Percentiles rank a stretch among this genome's conserved stretches.
Evolutionary conservation across 106 monocot species (phyloP).

Genomic region (Apostasia shenzhenica): DNA sequence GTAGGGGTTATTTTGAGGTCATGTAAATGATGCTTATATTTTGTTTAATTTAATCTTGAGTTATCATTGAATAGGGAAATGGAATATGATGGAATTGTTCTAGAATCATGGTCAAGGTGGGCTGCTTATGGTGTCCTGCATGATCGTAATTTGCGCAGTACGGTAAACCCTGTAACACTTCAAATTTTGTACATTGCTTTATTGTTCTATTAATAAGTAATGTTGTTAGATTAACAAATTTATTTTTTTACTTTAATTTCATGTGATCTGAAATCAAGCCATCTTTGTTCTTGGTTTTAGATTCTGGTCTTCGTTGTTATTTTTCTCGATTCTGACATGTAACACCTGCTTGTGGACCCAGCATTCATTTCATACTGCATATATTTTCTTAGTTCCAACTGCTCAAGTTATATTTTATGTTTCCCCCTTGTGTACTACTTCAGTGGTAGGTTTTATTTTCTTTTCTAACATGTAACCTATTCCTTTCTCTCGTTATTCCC

Average conservation of each 20-base stretch:
- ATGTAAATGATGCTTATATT: not conserved
- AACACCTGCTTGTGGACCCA: too few relatives aligned
- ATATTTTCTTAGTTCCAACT: too few relatives aligned
- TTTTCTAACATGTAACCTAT: too few relatives aligned
- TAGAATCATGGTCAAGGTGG: constrained; percentile 98
- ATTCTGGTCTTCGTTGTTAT: not conserved
- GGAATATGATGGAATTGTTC: constrained; percentile 96
- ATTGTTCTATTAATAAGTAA: not conserved
- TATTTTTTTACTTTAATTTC: not conserved
- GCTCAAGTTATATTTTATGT: too few relatives aligned
- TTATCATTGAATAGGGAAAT: constrained; percentile 63
- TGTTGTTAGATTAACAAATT: not conserved
- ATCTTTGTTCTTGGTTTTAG: not conserved
- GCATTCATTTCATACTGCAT: too few relatives aligned
- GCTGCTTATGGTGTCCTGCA: constrained; percentile 65
- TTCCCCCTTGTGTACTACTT: too few relatives aligned
- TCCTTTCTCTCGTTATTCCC: too few relatives aligned
- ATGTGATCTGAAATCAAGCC: too few relatives aligned
- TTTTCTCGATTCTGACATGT: too few relatives aligned
- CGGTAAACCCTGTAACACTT: constrained; percentile 29
- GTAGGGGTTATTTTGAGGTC: constrained; percentile 26
- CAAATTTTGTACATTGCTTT: too few relatives aligned
- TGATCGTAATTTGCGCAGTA: constrained; percentile 52
- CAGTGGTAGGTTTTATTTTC: too few relatives aligned
- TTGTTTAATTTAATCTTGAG: constrained; percentile 14